Percentiles rank a stretch among this genome's conserved stretches.
Evolutionary conservation across 805 yeast genomes (phyloP).

Genomic region (Wickerhamomyces silvicola): DNA sequence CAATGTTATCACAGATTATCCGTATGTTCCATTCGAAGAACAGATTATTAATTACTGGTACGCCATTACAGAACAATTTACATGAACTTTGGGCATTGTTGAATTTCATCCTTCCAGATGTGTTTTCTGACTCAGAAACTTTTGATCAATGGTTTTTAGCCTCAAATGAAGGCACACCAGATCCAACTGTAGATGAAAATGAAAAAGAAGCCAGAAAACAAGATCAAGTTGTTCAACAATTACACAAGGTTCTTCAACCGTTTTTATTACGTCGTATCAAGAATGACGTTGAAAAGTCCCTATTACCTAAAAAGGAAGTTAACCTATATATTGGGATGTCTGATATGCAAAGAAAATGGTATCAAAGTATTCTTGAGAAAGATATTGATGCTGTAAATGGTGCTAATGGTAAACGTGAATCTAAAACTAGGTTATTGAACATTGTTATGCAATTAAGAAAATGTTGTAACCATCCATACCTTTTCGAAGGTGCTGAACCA

Average conservation of each 20-base stretch:
- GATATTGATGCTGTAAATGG: constrained; percentile 84
- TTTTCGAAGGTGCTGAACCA: constrained; percentile 85
- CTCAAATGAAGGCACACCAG: constrained; percentile 22
- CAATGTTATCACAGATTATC: constrained; percentile 62
- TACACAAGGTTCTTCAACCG: constrained; percentile 72
- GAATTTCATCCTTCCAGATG: constrained; percentile 72
- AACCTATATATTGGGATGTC: constrained; percentile 71
- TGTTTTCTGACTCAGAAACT: constrained; percentile 63
- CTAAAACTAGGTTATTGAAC: constrained; percentile 68
- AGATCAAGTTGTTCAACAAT: constrained; percentile 54
- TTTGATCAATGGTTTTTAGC: constrained; percentile 69
- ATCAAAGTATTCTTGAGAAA: constrained; percentile 67
- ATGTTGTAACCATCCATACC: constrained; percentile 80
- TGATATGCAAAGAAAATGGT: constrained; percentile 76
- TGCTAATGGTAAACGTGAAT: constrained; percentile 67
- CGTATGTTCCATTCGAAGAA: constrained; percentile 66
- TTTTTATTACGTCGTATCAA: constrained; percentile 71
- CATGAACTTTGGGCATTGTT: constrained; percentile 79
- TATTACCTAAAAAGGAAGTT: constrained; percentile 68
- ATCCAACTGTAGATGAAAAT: constrained; percentile 29
- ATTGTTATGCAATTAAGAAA: constrained; percentile 82
- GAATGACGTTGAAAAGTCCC: constrained; percentile 73
- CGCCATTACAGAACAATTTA: constrained; percentile 73
- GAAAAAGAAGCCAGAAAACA: constrained; percentile 29
- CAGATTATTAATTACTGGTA: constrained; percentile 71